Evolutionary conservation across 805 yeast genomes (phyloP).

Genomic region (Candida qinlingensis): DNA sequence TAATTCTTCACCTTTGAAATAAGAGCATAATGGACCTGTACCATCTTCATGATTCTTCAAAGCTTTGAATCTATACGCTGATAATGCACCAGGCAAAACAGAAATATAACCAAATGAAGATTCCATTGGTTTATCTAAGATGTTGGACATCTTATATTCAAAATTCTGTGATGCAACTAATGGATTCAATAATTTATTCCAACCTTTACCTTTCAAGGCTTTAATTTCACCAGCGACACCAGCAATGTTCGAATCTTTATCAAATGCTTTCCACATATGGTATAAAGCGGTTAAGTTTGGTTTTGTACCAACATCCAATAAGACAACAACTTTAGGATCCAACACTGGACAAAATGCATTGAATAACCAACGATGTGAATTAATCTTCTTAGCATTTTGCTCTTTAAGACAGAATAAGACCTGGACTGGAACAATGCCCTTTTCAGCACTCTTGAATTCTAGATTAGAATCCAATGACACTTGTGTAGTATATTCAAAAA

Average conservation of each 20-base stretch:
- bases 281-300: constrained; percentile 88
- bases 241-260: constrained; percentile 91
- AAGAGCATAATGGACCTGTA: constrained; percentile 83
- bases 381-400: constrained; percentile 85
- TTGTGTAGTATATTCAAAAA: constrained; percentile 95
- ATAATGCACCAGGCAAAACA: constrained; percentile 92
- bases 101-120: constrained; percentile 89
- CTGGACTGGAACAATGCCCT: constrained; percentile 92
- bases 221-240: constrained; percentile 99
- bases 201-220: constrained; percentile 88
- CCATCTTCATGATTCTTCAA: constrained; percentile 82
- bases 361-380: constrained; percentile 96
- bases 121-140: constrained; percentile 90
- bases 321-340: constrained; percentile 84
- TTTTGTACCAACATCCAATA: constrained; percentile 95
- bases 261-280: constrained; percentile 96
- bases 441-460: constrained; percentile 85
- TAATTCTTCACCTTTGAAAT: constrained; percentile 82
- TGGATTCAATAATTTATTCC: constrained; percentile 79
- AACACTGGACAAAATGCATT: constrained; percentile 90
- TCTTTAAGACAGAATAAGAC: constrained; percentile 90
- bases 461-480: constrained; percentile 85
- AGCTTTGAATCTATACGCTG: constrained; percentile 91
- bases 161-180: constrained; percentile 94
- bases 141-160: constrained; percentile 96